A percentile compares a stretch with the other conserved stretches of the same genome.
Conservation (phyloP, 768 basidiomycete genomes). For the Tylopilus rubrobrunneus region DNA sequence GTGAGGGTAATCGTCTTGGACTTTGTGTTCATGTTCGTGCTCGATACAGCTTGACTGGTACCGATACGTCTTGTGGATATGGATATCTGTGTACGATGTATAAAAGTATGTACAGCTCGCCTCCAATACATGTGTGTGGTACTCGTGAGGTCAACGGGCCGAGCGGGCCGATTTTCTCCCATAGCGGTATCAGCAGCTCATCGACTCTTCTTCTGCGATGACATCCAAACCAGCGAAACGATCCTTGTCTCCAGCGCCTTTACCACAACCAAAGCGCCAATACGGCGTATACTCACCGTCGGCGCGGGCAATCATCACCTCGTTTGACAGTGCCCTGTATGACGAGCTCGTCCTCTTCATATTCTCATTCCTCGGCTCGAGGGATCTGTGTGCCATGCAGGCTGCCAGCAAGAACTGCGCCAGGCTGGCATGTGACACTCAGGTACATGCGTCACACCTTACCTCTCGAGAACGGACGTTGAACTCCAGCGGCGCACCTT, state of each 20-base stretch:
- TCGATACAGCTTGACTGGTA: background rate
- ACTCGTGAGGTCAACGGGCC: background rate
- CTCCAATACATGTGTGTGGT: no score
- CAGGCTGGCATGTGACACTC: conserved; percentile 63
- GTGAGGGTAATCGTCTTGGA: background rate
- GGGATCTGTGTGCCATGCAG: conserved; percentile 65
- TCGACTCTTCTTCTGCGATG: conserved; percentile 30
- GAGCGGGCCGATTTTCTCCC: conserved; percentile 13
- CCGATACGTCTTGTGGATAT: no score
- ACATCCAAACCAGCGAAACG: conserved; percentile 39
- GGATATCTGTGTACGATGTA: background rate
- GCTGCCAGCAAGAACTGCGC: conserved; percentile 62
- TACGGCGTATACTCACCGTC: conserved; percentile 27
- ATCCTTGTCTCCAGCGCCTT: conserved; percentile 40
- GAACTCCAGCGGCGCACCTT: conserved; percentile 8
- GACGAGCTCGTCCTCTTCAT: conserved; percentile 75
- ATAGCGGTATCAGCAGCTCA: background rate
- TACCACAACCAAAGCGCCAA: conserved; percentile 59
- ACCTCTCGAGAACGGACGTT: conserved; percentile 6
- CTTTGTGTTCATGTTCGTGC: background rate
- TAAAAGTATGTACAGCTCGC: background rate
- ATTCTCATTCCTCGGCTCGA: conserved; percentile 65
- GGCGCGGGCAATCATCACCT: conserved; percentile 21
- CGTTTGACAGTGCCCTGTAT: conserved; percentile 57
- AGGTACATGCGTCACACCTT: conserved; percentile 37